Base-by-base conservation (phyloP, 2,329 filamentous ascomycete genomes). In the Penicillium sp. region DNA sequence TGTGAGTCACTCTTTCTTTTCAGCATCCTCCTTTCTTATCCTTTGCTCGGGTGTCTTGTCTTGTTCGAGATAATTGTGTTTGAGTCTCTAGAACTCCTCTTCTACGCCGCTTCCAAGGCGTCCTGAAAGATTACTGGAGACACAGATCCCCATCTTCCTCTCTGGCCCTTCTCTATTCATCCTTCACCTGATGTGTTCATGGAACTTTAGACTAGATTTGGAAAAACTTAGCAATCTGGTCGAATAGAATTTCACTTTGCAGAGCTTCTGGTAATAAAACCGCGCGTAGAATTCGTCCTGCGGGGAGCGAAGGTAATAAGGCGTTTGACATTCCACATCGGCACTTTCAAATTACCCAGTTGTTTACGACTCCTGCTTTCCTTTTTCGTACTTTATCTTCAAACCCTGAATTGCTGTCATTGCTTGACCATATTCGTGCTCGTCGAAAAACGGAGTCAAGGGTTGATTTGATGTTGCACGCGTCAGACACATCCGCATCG, bases 391-490 rank as follows among this genome's bases (percentile, higher is more conserved):
- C 8, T n/a, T 10, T 6, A 38, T 20, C 35, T 25, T 28, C 20
- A 5, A 11, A 22, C 28, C 6, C 12, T 12, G 14, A 39, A 37
- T 25, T 28, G 10, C 10, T 8, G 25, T 17, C 12, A n/a, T 25
- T 39, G 25, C 8, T n/a, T 5, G 2, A 39, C 12, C 47, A 4
- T 22, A 55, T 31, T 53, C 11, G 42, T 55, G 41, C 42, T 45
- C 12, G 41, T 20, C n/a, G 52, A 53, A 42, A 50, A 37, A 28
- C 35, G 12, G 6, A 58, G 28, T 22, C n/a, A 39, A 38, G 53
- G 60, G 63, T 64, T 67, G 62, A 56, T 64, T 64, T 67, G 63
- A 56, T 64, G 67, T 69, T 67, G 67, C 66, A 68, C 66, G 67
- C 67, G 67, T 69, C 65, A 66, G 67, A 63, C 61, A 63, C 61